Base-by-base conservation (phyloP, 78 protist species). In the Dictyostelium brefeldianum region DNA sequence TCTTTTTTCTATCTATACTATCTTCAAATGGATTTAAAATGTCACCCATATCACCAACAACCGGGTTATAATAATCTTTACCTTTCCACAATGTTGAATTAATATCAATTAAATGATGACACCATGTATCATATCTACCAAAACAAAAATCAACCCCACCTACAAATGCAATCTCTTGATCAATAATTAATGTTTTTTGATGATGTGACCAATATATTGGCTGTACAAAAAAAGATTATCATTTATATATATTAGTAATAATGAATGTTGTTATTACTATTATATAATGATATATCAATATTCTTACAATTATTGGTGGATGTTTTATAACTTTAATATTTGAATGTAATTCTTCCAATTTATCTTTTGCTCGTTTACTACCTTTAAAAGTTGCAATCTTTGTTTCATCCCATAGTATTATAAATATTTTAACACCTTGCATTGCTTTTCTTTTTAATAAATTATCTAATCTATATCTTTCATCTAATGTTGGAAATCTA, bases 201-300 rank as follows among this genome's bases (percentile, higher is more conserved):
- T 93, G 96, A 81, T 93, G 96, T 65, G 96, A 93, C 96, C 96
- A 87, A 93, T 91, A 80, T 2, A 93, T 62, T 12, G 96, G 91
- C 87, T 91, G 17, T 29, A 29, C 69, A 20, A 18, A 57, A 57
- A 56, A 29, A 43, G 5, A 18, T 31, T 29, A 36, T 18, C 5
- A 47, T n/a, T 1, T 17, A 57, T 14, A 12, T 18, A 41, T 65
- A 22, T 31, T 27, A 22, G 15, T 83, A 41, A 54, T 17, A 1
- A 54, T 41, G 25, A 69, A 12, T n/a, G n/a, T n/a, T n/a, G n/a
- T n/a, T n/a, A n/a, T n/a, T n/a, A n/a, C n/a, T n/a, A n/a, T n/a
- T n/a, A n/a, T n/a, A n/a, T n/a, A n/a, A n/a, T n/a, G n/a, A n/a
- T n/a, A n/a, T 22, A 41, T 81, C 8, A 46, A 12, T n/a, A n/a